A percentile compares a stretch with the other conserved stretches of the same genome.
These are phyloP conservation scores for Colletotrichum sp. DNA, from an alignment of 2,329 filamentous ascomycete genomes.

Conservation along the genomic window DNA sequence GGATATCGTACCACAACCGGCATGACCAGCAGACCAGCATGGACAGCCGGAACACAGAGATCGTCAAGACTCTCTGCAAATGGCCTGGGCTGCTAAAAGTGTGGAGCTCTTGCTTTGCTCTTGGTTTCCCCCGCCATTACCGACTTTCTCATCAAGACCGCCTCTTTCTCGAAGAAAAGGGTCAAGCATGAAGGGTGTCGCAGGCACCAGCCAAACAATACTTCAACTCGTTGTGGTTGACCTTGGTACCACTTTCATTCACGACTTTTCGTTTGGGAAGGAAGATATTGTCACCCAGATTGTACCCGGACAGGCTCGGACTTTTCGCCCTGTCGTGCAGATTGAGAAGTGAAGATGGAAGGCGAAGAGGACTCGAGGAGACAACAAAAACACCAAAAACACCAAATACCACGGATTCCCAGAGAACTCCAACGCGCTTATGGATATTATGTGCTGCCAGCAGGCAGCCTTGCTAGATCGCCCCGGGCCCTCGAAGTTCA, in stretches of 20 bases:
- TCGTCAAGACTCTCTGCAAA: not conserved
- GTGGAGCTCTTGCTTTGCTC: not conserved
- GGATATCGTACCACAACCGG: not conserved
- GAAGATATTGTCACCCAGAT: not conserved
- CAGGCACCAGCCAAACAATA: no score
- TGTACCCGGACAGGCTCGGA: not conserved
- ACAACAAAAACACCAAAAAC: not conserved
- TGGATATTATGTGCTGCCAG: not conserved
- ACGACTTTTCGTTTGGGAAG: not conserved
- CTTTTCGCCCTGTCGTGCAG: not conserved
- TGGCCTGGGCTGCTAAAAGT: not conserved
- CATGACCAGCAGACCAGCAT: not conserved
- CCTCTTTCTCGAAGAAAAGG: not conserved
- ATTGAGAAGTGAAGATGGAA: not conserved
- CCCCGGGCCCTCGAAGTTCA: not conserved
- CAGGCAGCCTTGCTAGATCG: not conserved
- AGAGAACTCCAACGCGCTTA: not conserved
- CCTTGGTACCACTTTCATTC: not conserved
- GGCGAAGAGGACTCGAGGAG: not conserved
- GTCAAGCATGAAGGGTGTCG: not conserved
- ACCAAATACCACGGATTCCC: not conserved
- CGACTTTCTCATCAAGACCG: not conserved
- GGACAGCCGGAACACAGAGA: not conserved
- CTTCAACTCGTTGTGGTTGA: not conserved
- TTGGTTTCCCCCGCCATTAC: not conserved